Base-by-base conservation (phyloP, 192 early-diverging fungal species). In the Linnemannia elongata region DNA sequence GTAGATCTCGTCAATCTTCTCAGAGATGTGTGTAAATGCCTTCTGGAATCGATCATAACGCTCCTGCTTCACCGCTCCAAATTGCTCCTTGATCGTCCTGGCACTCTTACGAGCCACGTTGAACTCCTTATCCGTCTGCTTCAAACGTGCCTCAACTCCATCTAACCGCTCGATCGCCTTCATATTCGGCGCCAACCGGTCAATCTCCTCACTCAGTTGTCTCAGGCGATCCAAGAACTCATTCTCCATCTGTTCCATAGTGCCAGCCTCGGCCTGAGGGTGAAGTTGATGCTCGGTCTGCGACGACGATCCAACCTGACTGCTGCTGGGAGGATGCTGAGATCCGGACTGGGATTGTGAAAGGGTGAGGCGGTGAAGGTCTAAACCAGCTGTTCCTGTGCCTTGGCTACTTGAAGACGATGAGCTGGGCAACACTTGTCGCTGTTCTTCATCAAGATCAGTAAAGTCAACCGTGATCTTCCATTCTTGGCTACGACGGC, bases 1-100 rank as follows among this genome's bases (percentile, higher is more conserved):
- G 91, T 99, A 99, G 33, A 99, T 95, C 71, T 92, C 92, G 89
- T 99, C 97, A 91, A 99, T 99, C 30, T 94, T 94, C 52, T 95
- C 95, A 33, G 95, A 92, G 77, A 99, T 95, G 80, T 99, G 97
- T 74, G 89, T 92, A 91, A 94, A 99, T 54, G 97, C 97, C 39
- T 90, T 90, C 78, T 94, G 90, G 81, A 99, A 99, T 20, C 79
- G 77, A 44, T 94, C 90, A 83, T 95, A 95, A 42, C 97, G 91
- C 81, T 97, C 91, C 75, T 94, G 92, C 78, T 97, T 97, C 38
- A 99, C 92, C 0, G 88, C 85, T 49, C 92, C 90, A 89, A 99
- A 99, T 42, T 83, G 89, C 69, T 97, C 93, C 85, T 97, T 97
- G 41, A 97, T 96, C 13, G 83, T 82, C 79, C 96, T 95, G 1